Evolutionary conservation across 2,329 filamentous ascomycete genomes (phyloP).

Genomic region (Emmonsiellopsis sp.): DNA sequence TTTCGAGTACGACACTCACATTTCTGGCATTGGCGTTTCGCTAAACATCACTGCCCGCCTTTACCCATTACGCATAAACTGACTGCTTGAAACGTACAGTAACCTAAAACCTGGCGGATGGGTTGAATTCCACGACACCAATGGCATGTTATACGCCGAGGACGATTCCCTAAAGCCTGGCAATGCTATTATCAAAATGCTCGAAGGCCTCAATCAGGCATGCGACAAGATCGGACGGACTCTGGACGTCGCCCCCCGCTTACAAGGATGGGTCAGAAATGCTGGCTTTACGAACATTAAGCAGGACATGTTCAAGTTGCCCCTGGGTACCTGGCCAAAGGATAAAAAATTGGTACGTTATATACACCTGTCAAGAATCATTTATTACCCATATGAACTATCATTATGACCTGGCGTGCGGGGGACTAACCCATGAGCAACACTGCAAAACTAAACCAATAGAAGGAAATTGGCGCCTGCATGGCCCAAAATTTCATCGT

Average conservation of each 20-base stretch:
- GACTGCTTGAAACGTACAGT: neutral
- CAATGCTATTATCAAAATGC: slow-evolving; percentile 16
- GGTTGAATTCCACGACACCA: slow-evolving; percentile 28
- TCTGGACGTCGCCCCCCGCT: slow-evolving; percentile 5
- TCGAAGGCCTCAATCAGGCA: slow-evolving; percentile 16
- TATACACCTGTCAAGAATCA: too few species aligned
- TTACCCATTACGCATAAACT: neutral
- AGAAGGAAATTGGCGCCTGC: too few species aligned
- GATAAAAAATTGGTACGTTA: slow-evolving; percentile 11
- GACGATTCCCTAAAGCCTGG: slow-evolving; percentile 16
- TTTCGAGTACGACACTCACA: slow-evolving; percentile 21
- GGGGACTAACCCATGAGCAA: too few species aligned
- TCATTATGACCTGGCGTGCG: too few species aligned
- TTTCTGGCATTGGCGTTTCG: neutral
- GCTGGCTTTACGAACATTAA: slow-evolving; percentile 16
- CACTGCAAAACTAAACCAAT: too few species aligned
- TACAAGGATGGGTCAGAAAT: slow-evolving; percentile 10
- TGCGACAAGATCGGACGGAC: slow-evolving; percentile 13
- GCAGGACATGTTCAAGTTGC: slow-evolving; percentile 15
- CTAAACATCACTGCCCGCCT: neutral
- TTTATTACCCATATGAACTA: too few species aligned
- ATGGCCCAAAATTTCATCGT: too few species aligned
- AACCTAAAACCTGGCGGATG: slow-evolving; percentile 16
- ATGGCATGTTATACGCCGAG: slow-evolving; percentile 18
- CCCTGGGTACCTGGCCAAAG: slow-evolving; percentile 17